Evolutionary conservation across 345 rosid genomes (phyloP), one percentile per base, ranked within the genome.

Genomic region (Ceriops decandra): DNA sequence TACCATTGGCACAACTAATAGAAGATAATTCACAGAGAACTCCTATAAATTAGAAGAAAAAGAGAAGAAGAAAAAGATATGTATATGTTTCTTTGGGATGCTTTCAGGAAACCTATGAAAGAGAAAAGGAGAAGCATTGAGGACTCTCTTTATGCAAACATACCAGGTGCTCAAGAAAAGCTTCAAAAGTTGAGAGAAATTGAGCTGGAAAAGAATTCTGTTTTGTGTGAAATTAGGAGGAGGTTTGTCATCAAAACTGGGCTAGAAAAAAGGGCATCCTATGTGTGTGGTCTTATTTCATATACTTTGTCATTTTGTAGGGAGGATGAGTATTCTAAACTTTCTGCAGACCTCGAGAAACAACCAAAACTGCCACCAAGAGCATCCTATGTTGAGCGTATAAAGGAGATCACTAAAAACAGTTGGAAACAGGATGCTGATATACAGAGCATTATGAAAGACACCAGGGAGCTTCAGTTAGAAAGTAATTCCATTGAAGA

Each of bases 401-500:
- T 90, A 64, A 86, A 85, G 71, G 96, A 93, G 82, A 93, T 93
- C 28, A 85, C 97, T 0, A 90, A 87, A 75, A 93, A 89, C 76
- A 86, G 96, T 69, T 77, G 90, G 56, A 90, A 93, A 81, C 86
- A 85, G 73, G 96, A 90, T 64, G 80, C 82, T 63, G 98, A 93
- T 69, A 78, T 90, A 42, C 90, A 86, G 70, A 80, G 78, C 62
- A 93, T 93, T 63, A 75, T 87, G 73, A 80, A 76, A 75, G 97
- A 89, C 68, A 93, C 90, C 20, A 85, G 96, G 82, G 90, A 79
- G 78, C 85, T 93, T 67, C 97, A 93, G 75, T 62, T 87, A 71
- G 91, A 93, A 73, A 93, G 96, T 72, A 93, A 93, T 72, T 82
- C 86, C 68, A 87, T 90, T 62, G 93, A 71, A 80, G 98, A 90